Base-by-base conservation (phyloP, 2,329 filamentous ascomycete genomes). In the Colletotrichum incanum region DNA sequence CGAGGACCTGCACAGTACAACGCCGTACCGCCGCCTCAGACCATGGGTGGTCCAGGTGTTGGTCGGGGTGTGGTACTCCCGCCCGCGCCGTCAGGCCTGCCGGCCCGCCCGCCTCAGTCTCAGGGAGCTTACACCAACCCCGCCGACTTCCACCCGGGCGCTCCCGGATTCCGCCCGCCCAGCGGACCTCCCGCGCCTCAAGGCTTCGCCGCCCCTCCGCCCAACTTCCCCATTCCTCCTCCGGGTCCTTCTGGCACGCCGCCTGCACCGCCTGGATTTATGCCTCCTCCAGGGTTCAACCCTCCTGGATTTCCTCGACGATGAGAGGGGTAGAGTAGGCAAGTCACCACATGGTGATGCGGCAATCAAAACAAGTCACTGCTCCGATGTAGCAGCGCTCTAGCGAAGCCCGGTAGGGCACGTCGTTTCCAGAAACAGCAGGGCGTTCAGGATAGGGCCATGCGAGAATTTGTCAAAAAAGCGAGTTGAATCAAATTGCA, bases 71-170 rank as follows among this genome's bases (percentile, higher is more conserved):
- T 78, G 2, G 77, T 76, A 14, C 82, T 88, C 2, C 86, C 86
- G 0, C 84, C 86, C 11, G 83, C 86, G 0, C 86, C 87, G 0
- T 84, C 86, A 0, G 87, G 87, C 1, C 80, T 89, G 4, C 87
- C 87, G 0, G 85, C 86, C 0, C 81, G 87, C 20, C 87, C 86
- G 3, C 86, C 86, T 0, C 85, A 85, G 58, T 83, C 83, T 62
- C 85, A 86, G 41, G 81, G 75, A 31, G 83, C 82, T 31, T 87
- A 82, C 76, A 83, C 81, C 58, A 86, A 86, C 71, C 84, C 85
- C 6, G 85, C 84, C 58, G 84, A 86, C 68, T 87, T 85, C 77
- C 86, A 87, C 73, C 85, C 85, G 0, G 84, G 83, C 37, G 52
- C 65, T 20, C 69, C 69, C 1, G 64, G 67, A 7, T 75, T 73